These are phyloP conservation scores for Xylaria sp. DNA, from an alignment of 2,329 filamentous ascomycete genomes.

Conservation along the genomic window DNA sequence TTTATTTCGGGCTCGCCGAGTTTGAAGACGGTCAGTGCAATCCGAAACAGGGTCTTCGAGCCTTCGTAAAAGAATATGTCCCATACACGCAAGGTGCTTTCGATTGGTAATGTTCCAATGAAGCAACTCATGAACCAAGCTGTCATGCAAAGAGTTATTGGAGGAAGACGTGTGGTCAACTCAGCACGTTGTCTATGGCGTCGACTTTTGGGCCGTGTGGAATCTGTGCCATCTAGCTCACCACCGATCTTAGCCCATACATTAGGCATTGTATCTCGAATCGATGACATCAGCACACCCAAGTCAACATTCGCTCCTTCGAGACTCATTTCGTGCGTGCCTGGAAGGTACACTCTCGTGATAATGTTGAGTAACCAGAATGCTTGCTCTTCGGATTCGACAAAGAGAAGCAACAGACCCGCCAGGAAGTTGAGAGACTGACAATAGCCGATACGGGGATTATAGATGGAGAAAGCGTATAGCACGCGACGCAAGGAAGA, in stretches of 20 bases:
- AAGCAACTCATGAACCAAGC: slow-evolving; percentile 99
- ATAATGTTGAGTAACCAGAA: slow-evolving; percentile 96
- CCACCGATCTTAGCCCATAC: slow-evolving; percentile 91
- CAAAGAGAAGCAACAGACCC: slow-evolving; percentile 87
- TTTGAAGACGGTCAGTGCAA: slow-evolving; percentile 92
- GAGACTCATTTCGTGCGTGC: slow-evolving; percentile 89
- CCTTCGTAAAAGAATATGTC: slow-evolving; percentile 97
- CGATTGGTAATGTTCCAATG: slow-evolving; percentile 90
- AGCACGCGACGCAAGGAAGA: slow-evolving; percentile 84
- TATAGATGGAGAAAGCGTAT: slow-evolving; percentile 90
- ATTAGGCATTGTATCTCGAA: slow-evolving; percentile 82
- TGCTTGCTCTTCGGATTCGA: slow-evolving; percentile 86
- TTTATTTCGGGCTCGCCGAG: slow-evolving; percentile 83
- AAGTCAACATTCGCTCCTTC: slow-evolving; percentile 95
- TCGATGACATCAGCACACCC: slow-evolving; percentile 87
- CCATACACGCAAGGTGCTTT: slow-evolving; percentile 92
- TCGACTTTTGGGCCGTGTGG: slow-evolving; percentile 53
- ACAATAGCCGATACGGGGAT: slow-evolving; percentile 92
- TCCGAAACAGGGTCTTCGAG: slow-evolving; percentile 91
- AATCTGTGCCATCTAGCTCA: slow-evolving; percentile 69
- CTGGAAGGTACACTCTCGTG: slow-evolving; percentile 86
- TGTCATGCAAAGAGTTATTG: slow-evolving; percentile 91
- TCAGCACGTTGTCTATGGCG: slow-evolving; percentile 55
- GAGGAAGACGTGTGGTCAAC: slow-evolving; percentile 73
- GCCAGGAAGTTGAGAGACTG: slow-evolving; percentile 96